Base-by-base conservation (phyloP, 805 yeast species). In the Cyberlindnera subsufficiens region DNA sequence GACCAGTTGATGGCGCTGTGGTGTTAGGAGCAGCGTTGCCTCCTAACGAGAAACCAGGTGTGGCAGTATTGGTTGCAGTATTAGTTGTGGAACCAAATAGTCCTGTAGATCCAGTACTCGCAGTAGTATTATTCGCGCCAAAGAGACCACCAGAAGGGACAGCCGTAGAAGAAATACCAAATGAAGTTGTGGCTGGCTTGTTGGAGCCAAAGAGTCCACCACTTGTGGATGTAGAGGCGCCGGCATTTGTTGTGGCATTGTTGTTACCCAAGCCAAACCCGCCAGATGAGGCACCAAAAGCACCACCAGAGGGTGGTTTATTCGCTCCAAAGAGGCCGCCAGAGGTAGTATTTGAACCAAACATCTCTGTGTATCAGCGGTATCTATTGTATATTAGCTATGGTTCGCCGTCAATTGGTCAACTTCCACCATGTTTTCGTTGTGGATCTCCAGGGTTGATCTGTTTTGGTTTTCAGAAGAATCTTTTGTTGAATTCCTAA, bases 131-230 rank as follows among this genome's bases (percentile, higher is more conserved):
- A 34, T 35, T 38, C 4, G 54, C 46, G 27, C 64, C 63, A 47
- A 63, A 60, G 10, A 62, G 40, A 3, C 66, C 66, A 32, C 66
- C 62, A 18, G 46, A 17, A 13, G 44, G 20, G 10, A 20, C n/a
- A 38, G 32, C 40, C 13, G 39, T 30, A 16, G 30, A 13, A 35
- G 30, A 13, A 22, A 11, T 2, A 22, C 27, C 27, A 22, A 22
- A 22, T 4, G 41, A 30, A n/a, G 48, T 11, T 20, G 50, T 32
- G 11, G 49, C 45, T 4, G 50, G 39, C 20, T 40, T 42, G 15
- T 43, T 45, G 16, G 45, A 46, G n/a, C 46, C 46, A 18, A 42
- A 49, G 13, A 46, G 47, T 9, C 48, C 44, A 18, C 49, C 49
- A 5, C 41, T 17, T 8, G 44, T 13, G 4, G 39, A 6, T 19